Base-by-base conservation (phyloP, 2,329 filamentous ascomycete genomes). In the Colletotrichum spinosum region DNA sequence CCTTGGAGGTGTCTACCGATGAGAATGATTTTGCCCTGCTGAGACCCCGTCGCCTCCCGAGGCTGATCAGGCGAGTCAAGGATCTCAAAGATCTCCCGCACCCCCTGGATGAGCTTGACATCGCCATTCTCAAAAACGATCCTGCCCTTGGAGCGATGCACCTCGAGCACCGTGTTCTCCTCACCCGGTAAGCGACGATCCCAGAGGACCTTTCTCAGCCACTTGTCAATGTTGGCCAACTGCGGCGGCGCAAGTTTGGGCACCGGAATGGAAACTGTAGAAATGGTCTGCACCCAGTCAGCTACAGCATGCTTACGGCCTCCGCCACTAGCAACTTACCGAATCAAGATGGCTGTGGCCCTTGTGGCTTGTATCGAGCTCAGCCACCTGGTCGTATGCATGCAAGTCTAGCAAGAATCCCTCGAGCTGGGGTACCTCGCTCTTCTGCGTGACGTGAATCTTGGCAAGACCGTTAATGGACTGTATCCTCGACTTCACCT, bases 301-400 rank as follows among this genome's bases (percentile, higher is more conserved):
- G 70, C 68, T 12, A 48, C 17, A 66, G 68, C 74, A 54, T 57
- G 9, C 6, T 56, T 10, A 10, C 7, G 4, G 42, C 34, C 12
- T 41, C 4, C 2, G 13, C 15, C 41, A 25, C 25, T 25, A 25
- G n/a, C 5, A 7, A 76, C 88, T 74, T 79, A 94, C 92, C 35
- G 93, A 90, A 78, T 99, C 96, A 10, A 98, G 83, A 79, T 97
- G 94, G 71, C 92, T 97, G 74, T 97, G 94, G 0, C 93, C 94
- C 76, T 93, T 94, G 44, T 81, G 83, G 8, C 85, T 84, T 60
- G 91, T 90, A 64, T 94, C 90, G 37, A 97, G 79, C 62, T 86
- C 87, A 38, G 89, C 86, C 38, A 97, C 90, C 67, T 91, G 86
- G 72, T 97, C 93, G 75, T 99, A 99, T 0, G 96, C 95, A 75